Evolutionary conservation across 768 basidiomycete species (phyloP), one percentile per base, ranked within the genome.

Genomic region (Dentipellis sp.): DNA sequence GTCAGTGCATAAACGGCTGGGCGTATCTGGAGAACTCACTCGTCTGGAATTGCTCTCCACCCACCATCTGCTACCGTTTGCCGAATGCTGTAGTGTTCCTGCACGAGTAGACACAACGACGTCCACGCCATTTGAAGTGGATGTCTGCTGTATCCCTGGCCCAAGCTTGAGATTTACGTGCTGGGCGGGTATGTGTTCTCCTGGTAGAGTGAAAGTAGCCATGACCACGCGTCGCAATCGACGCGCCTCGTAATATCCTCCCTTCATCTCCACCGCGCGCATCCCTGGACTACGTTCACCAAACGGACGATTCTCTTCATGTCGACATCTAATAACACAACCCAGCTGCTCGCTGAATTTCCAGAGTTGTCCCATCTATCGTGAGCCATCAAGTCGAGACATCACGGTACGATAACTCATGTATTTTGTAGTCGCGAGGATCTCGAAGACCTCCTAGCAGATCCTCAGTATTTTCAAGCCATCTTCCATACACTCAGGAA

Each of bases 401-500:
- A 10, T 8, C 22, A 1, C 22, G 16, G 16, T 23, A 16, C 22
- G 16, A 45, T 45, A 21, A 47, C 50, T 55, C 57, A 16, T 16
- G n/a, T 11, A 42, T 46, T 23, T 12, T 49, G n/a, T 64, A 94
- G 92, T 61, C 82, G 89, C 52, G 86, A 91, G 61, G 92, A 94
- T 63, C 77, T 98, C n/a, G 90, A 97, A 68, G 92, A 94, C 65
- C 73, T 97, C 4, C 72, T 97, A 19, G 75, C 78, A 12, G 91
- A 97, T 66, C 86, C 84, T 0, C 71, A 74, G 14, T 94, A 94
- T 67, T 94, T 94, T 61, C 88, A 94, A 67, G 88, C 94, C 8
- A 74, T 88, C 59, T 86, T 98, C 60, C 87, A 94, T 69, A 82
- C 89, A 1, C 71, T 95, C 10, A 73, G 82, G 2, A 75, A 76